Evolutionary conservation across 2,329 filamentous ascomycete species (phyloP), one percentile per base, ranked within the genome.

Genomic region (Fusarium zealandicum): DNA sequence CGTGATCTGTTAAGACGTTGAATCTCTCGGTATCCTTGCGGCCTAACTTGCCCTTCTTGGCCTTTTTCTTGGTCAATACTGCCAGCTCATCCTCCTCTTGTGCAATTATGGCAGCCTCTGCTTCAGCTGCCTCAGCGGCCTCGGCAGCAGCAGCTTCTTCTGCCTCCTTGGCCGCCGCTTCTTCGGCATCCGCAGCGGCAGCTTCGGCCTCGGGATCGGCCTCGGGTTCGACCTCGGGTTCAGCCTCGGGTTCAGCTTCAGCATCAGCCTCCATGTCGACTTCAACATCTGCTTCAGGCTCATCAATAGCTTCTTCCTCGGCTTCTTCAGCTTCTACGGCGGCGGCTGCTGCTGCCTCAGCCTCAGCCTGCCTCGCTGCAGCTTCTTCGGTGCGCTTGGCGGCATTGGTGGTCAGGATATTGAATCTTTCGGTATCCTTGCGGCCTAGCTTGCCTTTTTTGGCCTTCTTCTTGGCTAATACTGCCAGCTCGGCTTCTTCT

Each of bases 401-500:
- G 16, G 42, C 42, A 18, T 55, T 59, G 9, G 37, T 48, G 13
- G 42, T 52, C 13, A 66, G 44, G 17, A 40, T 14, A 10, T 60
- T 46, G 8, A 56, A 57, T 18, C 63, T 42, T 16, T 66, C 63
- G 4, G 61, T 55, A 31, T 66, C 64, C 39, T 64, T 66, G 22
- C 54, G 59, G 12, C 64, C 64, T 17, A 66, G 14, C 25, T 54
- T 66, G 6, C 64, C 64, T 57, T 76, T 75, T 66, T 77, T 80
- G 28, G 40, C 47, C 22, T 65, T 70, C 52, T 69, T 70, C 10
- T 72, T 74, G 40, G 73, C 72, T 47, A 72, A 70, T 11, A 70
- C 71, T 14, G 73, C 73, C 17, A 76, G n/a, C n/a, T n/a, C n/a
- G n/a, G n/a, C n/a, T n/a, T 25, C 22, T 25, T 25, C 22, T 25